These are phyloP conservation scores for Arbutus unedo DNA, from an alignment of 148 eudicot species.

Conservation along the genomic window DNA sequence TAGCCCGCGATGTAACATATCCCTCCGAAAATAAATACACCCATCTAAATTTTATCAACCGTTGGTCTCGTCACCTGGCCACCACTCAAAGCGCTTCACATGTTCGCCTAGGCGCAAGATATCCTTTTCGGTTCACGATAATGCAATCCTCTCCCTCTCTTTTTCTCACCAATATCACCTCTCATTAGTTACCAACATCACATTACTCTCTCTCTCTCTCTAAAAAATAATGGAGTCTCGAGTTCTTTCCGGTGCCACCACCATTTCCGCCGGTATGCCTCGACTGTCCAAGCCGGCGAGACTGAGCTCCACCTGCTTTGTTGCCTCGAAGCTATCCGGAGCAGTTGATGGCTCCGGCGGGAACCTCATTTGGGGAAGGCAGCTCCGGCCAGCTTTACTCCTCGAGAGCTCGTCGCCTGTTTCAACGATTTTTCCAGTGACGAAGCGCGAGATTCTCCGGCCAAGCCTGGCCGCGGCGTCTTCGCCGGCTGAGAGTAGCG, in stretches of 20 bases:
- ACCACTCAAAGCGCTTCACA: slow-evolving; percentile 25
- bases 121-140: slow-evolving; percentile 27
- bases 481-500: slow-evolving; percentile 50
- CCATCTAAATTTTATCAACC: slow-evolving; percentile 15
- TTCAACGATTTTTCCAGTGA: slow-evolving; percentile 3
- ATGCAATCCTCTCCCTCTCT: slow-evolving; percentile 17
- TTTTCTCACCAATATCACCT: background rate
- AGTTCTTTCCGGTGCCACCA: slow-evolving; percentile 60
- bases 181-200: background rate
- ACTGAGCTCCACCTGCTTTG: slow-evolving; percentile 13
- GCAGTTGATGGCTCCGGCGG: slow-evolving; percentile 52
- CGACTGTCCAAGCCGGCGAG: slow-evolving; percentile 32
- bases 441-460: slow-evolving; percentile 43
- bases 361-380: slow-evolving; percentile 76
- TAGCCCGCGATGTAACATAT: background rate
- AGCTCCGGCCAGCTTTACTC: slow-evolving; percentile 67
- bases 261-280: slow-evolving; percentile 53
- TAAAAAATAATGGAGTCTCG: slow-evolving; percentile 66
- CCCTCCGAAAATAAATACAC: background rate
- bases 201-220: slow-evolving; percentile 1
- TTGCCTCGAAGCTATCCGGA: slow-evolving; percentile 22
- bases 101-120: slow-evolving; percentile 23
- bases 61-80: slow-evolving; percentile 19
- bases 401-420: slow-evolving; percentile 34
- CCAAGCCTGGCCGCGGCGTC: slow-evolving; percentile 74